A percentile compares a stretch with the other conserved stretches of the same genome.
These are phyloP conservation scores for Alternaria incomplexa DNA, from an alignment of 2,329 filamentous ascomycete species.

Conservation along the genomic window DNA sequence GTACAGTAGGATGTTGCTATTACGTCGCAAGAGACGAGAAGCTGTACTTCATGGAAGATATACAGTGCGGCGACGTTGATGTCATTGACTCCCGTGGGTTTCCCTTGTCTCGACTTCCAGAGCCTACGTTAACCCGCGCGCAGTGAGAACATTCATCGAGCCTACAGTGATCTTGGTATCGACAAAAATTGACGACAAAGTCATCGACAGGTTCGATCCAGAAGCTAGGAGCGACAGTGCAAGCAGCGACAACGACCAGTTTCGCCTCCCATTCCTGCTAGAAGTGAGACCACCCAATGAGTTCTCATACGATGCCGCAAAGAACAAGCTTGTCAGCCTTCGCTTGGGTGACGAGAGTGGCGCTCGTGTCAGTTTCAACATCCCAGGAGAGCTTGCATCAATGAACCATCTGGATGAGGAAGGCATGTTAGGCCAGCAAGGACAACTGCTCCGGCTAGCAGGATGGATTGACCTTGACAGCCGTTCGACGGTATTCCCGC, in stretches of 20 bases:
- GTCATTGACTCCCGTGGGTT: conserved; percentile 56
- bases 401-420: conserved; percentile 50
- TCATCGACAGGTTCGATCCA: conserved; percentile 54
- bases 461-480: conserved; percentile 78
- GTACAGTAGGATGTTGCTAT: conserved; percentile 81
- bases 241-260: conserved; percentile 51
- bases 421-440: conserved; percentile 63
- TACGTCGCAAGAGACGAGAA: conserved; percentile 74
- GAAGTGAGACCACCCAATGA: conserved; percentile 74
- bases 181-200: conserved; percentile 59
- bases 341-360: conserved; percentile 58
- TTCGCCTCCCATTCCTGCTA: conserved; percentile 65
- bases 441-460: conserved; percentile 71
- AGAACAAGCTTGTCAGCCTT: conserved; percentile 68
- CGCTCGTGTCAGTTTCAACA: conserved; percentile 62
- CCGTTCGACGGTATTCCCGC: conserved; percentile 63
- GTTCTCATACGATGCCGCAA: conserved; percentile 72
- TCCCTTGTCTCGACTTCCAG: too few species aligned
- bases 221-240: conserved; percentile 46
- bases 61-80: conserved; percentile 71
- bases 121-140: neutral
- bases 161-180: conserved; percentile 67
- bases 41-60: conserved; percentile 79
- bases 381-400: conserved; percentile 61
- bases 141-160: conserved; percentile 67